Evolutionary conservation across 768 basidiomycete genomes (phyloP), one percentile per base, ranked within the genome.

Genomic region (Sarcodon aspratus): DNA sequence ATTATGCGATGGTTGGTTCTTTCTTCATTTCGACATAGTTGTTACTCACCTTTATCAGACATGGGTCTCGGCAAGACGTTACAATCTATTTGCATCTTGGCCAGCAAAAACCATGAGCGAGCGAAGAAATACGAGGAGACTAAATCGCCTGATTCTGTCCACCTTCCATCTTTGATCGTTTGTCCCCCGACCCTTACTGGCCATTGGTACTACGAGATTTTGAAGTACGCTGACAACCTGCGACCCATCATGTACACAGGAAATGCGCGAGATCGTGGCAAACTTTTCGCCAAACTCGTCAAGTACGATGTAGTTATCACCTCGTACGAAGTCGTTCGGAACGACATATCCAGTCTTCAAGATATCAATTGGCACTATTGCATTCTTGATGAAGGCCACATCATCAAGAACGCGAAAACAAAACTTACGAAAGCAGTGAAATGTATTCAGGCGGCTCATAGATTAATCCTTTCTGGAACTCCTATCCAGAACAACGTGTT

Each of bases 401-500:
- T 97, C 55, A 98, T 99, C 68, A 98, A 97, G 74, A 99, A 98
- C 61, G 86, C 91, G 35, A 97, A 95, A 68, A 97, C 96, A 18
- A 98, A 98, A 65, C 75, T 99, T 36, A 93, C 95, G 1, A 92
- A 93, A 63, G 93, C 96, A 1, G 89, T 98, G 58, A 99, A 99
- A 65, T 77, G 73, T 50, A 76, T 98, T 42, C 79, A 77, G 48
- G 90, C 95, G 1, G 84, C 93, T 50, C 96, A 99, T 66, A 83
- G 96, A 18, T 72, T 99, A 17, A 88, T 99, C 59, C 71, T 99
- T 3, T 96, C 93, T 0, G 96, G 96, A 35, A 99, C 96, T 6
- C 96, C 96, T 0, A 98, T 99, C 50, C 96, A 99, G 67, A 99
- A 99, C 63, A 98, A 99, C 61, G 93, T 99, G 2, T 71, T 99